Percentiles rank a stretch among this genome's conserved stretches.
Evolutionary conservation across 148 eudicot genomes (phyloP).

Genomic region (Nepenthes mirabilis): DNA sequence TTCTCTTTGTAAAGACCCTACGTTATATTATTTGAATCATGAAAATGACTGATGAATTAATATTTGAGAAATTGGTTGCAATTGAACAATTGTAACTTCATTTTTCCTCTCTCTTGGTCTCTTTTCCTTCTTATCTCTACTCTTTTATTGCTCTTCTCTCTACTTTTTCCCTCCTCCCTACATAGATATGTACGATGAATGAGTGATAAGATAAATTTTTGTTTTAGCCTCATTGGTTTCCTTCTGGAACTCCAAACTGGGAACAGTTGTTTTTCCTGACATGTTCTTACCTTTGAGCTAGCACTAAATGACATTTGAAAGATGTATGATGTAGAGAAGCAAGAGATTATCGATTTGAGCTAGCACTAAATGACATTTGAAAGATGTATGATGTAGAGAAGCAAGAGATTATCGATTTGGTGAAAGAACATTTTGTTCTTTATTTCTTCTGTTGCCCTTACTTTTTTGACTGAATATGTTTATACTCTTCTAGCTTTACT

Average conservation of each 20-base stretch:
- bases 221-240: neutral
- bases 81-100: too few relatives aligned
- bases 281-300: constrained; percentile 24
- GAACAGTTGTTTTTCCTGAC: constrained; percentile 6
- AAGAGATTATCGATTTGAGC: constrained; percentile 49
- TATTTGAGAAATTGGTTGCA: too few relatives aligned
- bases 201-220: constrained; percentile 26
- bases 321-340: constrained; percentile 77
- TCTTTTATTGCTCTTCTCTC: too few relatives aligned
- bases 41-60: too few relatives aligned
- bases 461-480: constrained; percentile 3
- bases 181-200: constrained; percentile 81
- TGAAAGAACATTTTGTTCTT: constrained; percentile 65
- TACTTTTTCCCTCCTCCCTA: too few relatives aligned
- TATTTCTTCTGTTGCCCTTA: constrained; percentile 1
- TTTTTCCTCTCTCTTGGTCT: too few relatives aligned
- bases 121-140: too few relatives aligned
- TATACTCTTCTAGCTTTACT: constrained; percentile 20
- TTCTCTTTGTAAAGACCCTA: too few relatives aligned
- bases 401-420: constrained; percentile 51
- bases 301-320: constrained; percentile 88
- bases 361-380: constrained; percentile 92
- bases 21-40: too few relatives aligned
- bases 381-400: constrained; percentile 82
- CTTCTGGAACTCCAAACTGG: neutral